Base-by-base conservation (phyloP, 768 basidiomycete genomes). In the Omphalotus guepiniiformis region DNA sequence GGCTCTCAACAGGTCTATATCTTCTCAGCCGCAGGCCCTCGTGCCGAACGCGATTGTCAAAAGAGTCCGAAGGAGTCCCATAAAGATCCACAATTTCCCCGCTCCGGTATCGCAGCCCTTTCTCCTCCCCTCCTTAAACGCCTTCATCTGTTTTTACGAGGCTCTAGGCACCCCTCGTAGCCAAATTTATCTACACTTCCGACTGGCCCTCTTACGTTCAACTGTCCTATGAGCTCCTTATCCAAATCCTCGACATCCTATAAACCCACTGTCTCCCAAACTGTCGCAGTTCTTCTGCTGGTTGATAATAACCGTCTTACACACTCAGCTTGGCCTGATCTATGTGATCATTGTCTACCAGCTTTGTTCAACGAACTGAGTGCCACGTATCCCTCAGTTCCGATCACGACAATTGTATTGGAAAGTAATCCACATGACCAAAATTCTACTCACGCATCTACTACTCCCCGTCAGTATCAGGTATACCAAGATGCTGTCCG, bases 31-130 rank as follows among this genome's bases (percentile, higher is more conserved):
- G n/a, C n/a, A n/a, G n/a, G n/a, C n/a, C n/a, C n/a, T n/a, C n/a
- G n/a, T n/a, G n/a, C n/a, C n/a, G n/a, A n/a, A n/a, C n/a, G n/a
- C n/a, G n/a, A n/a, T n/a, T n/a, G n/a, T n/a, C n/a, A n/a, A n/a
- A n/a, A n/a, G n/a, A 37, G 44, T 46, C 44, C 27, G 44, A 46
- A 23, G 29, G 44, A 37, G 6, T 34, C 23, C 35, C 35, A 46
- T 46, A 46, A 46, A 36, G 44, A 46, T 37, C 25, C 44, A 46
- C 44, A 46, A 27, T n/a, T 21, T 46, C 19, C 22, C 38, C 27
- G 44, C 35, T 36, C 23, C 35, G 44, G 25, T 46, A 36, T n/a
- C n/a, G n/a, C n/a, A n/a, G n/a, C 30, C 30, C 30, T 32, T 19
- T 39, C 37, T 16, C 46, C 32, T 39, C 46, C 13, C 37, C 30